Percentiles rank a stretch among this genome's conserved stretches.
phyloP scores from a whole-genome alignment of 2,329 filamentous ascomycete species.

The Claviceps lovelessii region DNA sequence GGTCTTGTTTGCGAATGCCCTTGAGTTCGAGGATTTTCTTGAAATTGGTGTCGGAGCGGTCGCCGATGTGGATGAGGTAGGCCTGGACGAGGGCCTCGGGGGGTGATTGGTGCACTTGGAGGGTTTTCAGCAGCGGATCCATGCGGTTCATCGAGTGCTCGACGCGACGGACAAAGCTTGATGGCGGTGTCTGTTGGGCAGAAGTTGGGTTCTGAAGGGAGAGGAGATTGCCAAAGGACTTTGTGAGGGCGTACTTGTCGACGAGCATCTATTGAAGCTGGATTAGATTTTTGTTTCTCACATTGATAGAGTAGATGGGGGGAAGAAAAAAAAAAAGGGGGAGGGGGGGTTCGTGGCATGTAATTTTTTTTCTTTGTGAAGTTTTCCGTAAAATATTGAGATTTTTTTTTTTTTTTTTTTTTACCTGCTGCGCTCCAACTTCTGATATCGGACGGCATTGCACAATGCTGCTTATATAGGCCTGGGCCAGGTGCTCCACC shows the following conservation, averaged over 20 bases:
- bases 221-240: slow-evolving; percentile 59
- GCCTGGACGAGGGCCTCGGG: slow-evolving; percentile 92
- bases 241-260: slow-evolving; percentile 82
- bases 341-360: too few species aligned
- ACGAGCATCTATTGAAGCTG: slow-evolving; percentile 59
- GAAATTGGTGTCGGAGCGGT: slow-evolving; percentile 90
- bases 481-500: slow-evolving; percentile 70
- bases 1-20: slow-evolving; percentile 73
- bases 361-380: neutral
- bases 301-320: neutral
- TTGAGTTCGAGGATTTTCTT: slow-evolving; percentile 92
- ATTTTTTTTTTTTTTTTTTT: too few species aligned
- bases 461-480: slow-evolving; percentile 72
- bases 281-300: neutral
- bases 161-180: slow-evolving; percentile 72
- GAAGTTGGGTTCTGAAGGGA: slow-evolving; percentile 41
- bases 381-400: neutral
- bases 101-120: slow-evolving; percentile 83
- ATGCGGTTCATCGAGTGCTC: slow-evolving; percentile 72
- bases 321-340: too few species aligned
- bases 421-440: slow-evolving; percentile 77
- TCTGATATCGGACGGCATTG: slow-evolving; percentile 85
- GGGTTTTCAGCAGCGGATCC: slow-evolving; percentile 85
- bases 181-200: slow-evolving; percentile 26
- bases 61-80: slow-evolving; percentile 91